Conservation (phyloP, 2,329 filamentous ascomycete genomes). For the Aspergillus sp. region DNA sequence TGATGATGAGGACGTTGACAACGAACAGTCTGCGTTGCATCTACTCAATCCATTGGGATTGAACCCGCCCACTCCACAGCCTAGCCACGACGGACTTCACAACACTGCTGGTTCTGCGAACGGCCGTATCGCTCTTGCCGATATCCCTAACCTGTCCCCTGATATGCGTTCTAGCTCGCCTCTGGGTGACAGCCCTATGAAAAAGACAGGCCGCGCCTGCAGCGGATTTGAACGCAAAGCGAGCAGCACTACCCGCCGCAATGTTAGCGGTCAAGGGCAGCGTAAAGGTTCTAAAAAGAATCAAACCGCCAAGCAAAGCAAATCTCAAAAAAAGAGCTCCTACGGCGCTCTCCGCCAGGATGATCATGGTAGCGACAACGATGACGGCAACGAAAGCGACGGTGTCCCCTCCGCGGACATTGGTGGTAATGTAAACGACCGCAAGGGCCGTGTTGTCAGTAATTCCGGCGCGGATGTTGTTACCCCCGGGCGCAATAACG, state of each 20-base stretch:
- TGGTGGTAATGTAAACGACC: constrained; percentile 23
- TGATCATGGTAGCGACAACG: constrained; percentile 19
- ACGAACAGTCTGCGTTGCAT: constrained; percentile 5
- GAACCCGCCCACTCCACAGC: constrained; percentile 39
- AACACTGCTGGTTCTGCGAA: constrained; percentile 14
- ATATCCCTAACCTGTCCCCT: constrained; percentile 28
- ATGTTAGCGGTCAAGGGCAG: constrained; percentile 12
- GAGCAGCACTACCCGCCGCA: constrained; percentile 13
- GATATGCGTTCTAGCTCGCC: constrained; percentile 8
- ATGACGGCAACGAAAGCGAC: constrained; percentile 6
- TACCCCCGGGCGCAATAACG: constrained; percentile 9
- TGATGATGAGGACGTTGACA: constrained; percentile 5
- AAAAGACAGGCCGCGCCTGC: constrained; percentile 30
- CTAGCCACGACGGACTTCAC: constrained; percentile 16
- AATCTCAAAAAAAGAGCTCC: constrained; percentile 18
- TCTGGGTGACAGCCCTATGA: constrained; percentile 22
- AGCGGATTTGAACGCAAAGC: constrained; percentile 25
- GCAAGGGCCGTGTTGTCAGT: constrained; percentile 38
- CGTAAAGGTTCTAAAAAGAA: constrained; percentile 17
- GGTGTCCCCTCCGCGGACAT: constrained; percentile 4
- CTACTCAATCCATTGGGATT: constrained; percentile 38
- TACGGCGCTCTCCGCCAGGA: constrained; percentile 29
- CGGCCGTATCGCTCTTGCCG: constrained; percentile 24
- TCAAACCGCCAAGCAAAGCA: constrained; percentile 24
- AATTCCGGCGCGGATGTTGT: constrained; percentile 35